Evolutionary conservation across 495 filamentous ascomycete genomes (phyloP).

Genomic region (Xylaria castorea): DNA sequence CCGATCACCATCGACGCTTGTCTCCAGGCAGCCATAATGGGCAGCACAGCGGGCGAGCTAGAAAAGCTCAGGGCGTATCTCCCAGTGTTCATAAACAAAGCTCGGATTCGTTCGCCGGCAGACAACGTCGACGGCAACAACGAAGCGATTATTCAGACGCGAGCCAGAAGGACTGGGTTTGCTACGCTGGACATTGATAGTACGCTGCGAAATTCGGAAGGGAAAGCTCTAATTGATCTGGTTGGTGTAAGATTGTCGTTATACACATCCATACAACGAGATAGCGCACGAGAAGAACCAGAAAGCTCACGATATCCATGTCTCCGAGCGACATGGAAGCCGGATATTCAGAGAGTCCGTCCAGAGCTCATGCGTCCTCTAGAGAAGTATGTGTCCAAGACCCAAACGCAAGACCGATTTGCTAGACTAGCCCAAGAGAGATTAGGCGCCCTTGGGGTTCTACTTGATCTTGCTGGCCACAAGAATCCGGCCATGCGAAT

Average conservation of each 20-base stretch:
- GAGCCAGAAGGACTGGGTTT: background rate
- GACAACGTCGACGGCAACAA: background rate
- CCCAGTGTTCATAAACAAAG: background rate
- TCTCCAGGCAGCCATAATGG: conserved; percentile 16
- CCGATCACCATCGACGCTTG: conserved; percentile 18
- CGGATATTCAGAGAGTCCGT: background rate
- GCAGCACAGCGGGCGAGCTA: background rate
- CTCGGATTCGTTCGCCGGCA: background rate
- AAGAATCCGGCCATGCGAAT: background rate
- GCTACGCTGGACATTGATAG: background rate
- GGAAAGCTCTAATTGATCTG: background rate
- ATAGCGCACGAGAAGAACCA: background rate
- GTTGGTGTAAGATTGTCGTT: background rate
- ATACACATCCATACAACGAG: background rate
- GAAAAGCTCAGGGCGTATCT: background rate
- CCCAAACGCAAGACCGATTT: background rate
- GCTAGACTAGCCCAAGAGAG: background rate
- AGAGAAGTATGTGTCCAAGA: background rate
- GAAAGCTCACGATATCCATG: background rate
- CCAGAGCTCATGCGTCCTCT: background rate
- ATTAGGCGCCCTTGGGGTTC: background rate
- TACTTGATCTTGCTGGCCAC: background rate
- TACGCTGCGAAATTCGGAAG: background rate
- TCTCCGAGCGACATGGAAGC: background rate
- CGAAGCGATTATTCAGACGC: background rate